Evolutionary conservation across 129 eudicot species (phyloP).

Genomic region (Arctium lappa): DNA sequence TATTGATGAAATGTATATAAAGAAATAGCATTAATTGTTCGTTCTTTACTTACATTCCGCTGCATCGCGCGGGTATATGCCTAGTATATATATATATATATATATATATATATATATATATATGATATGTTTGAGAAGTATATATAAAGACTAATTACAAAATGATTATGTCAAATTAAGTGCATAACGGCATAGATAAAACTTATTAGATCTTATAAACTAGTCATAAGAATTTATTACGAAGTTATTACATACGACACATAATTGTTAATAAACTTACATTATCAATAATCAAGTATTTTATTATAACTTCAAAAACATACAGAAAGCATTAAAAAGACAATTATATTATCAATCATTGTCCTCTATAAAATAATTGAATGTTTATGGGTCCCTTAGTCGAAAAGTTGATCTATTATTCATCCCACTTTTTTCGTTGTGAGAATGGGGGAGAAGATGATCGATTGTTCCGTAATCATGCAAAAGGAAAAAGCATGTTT

Average conservation of each 20-base stretch:
- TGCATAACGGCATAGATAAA: no score
- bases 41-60: no score
- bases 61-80: no score
- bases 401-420: conserved; percentile 11
- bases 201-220: no score
- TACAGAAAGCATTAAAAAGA: not conserved
- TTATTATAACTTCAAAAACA: not conserved
- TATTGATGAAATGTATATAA: no score
- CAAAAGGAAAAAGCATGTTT: conserved; percentile 1
- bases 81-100: no score
- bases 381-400: conserved; percentile 9
- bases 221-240: not conserved
- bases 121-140: not conserved
- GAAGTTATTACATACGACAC: not conserved
- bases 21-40: no score
- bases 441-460: not conserved
- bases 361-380: conserved; percentile 12
- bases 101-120: no score
- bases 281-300: not conserved
- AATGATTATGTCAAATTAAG: not conserved
- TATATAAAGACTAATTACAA: no score
- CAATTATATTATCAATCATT: conserved; percentile 22
- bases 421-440: conserved; percentile 5
- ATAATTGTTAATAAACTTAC: no score
- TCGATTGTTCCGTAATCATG: not conserved